Base-by-base conservation (phyloP, 805 yeast species). In the Wickerhamomyces strasburgensis region DNA sequence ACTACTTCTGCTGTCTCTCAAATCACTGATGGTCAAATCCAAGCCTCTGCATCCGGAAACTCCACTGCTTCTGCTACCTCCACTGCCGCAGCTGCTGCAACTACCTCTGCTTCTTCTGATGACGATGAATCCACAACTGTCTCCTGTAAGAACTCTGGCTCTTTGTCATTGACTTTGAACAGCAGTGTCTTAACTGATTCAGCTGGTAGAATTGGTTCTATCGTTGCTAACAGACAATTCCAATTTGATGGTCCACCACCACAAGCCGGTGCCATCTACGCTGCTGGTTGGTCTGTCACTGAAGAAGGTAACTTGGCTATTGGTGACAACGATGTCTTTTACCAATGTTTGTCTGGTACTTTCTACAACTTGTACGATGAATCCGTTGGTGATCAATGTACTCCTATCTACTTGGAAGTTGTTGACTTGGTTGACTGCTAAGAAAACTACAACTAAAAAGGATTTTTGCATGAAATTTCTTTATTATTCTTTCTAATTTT, bases 241-340 rank as follows among this genome's bases (percentile, higher is more conserved):
- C 88, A 81, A 67, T 81, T 81, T 54, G 88, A 81, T 60, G 87
- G 87, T 56, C 85, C 86, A 41, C 82, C 84, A 64, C 86, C 87
- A 52, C 88, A 81, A 69, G 84, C 81, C 21, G 84, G 83, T 60
- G 69, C 83, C 37, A 70, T 76, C 54, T 75, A 72, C 56, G 82
- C 84, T 49, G 75, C 72, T 38, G 83, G 84, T 47, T 77, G 84
- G 84, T 56, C 67, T 29, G 52, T 64, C 39, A 57, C 66, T 38
- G 73, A 72, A 46, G 78, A 70, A 14, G 73, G 73, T 60, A 56
- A 62, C 62, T 70, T 80, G 51, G 84, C 84, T 23, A 60, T 80
- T 43, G 86, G 85, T 61, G 61, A 64, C 48, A 53, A 60, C 27
- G 73, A 74, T 40, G 65, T 69, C 29, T 81, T 81, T 68, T 81